These are phyloP conservation scores for Sarocladiaceae sp. DNA, from an alignment of 2,329 filamentous ascomycete genomes.

Conservation along the genomic window DNA sequence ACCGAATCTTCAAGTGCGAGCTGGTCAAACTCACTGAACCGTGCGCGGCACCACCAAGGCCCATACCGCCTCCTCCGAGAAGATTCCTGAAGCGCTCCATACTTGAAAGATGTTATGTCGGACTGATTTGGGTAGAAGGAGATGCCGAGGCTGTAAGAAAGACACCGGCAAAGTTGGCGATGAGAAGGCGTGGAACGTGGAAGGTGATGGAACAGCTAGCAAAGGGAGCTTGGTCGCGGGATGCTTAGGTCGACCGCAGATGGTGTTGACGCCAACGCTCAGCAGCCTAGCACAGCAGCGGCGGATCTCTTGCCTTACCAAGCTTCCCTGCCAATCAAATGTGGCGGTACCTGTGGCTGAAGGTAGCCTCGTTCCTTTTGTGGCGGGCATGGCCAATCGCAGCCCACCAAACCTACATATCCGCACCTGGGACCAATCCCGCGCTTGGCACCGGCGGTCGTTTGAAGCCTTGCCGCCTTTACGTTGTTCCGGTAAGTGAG, in stretches of 20 bases:
- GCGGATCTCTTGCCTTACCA: constrained; percentile 3
- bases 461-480: constrained; percentile 17
- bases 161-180: too few species aligned
- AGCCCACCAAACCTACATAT: too few species aligned
- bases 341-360: constrained; percentile 2
- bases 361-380: neutral
- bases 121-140: too few species aligned
- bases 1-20: too few species aligned
- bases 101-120: constrained; percentile 21
- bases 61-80: constrained; percentile 71
- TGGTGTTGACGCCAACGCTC: constrained; percentile 27
- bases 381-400: constrained; percentile 2
- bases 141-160: too few species aligned
- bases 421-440: too few species aligned
- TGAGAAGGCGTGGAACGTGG: neutral
- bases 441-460: neutral
- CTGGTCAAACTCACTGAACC: constrained; percentile 28
- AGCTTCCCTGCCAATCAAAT: constrained; percentile 5
- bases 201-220: constrained; percentile 3
- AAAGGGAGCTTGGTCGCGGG: constrained; percentile 11
- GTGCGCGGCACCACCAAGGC: constrained; percentile 44
- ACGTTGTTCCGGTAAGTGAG: constrained; percentile 22
- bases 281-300: constrained; percentile 23
- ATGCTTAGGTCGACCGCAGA: constrained; percentile 10
- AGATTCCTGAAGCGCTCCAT: constrained; percentile 94